A percentile compares a stretch with the other conserved stretches of the same genome.
phyloP scores from a whole-genome alignment of 192 early-diverging fungal species.

The Podila epigama region DNA sequence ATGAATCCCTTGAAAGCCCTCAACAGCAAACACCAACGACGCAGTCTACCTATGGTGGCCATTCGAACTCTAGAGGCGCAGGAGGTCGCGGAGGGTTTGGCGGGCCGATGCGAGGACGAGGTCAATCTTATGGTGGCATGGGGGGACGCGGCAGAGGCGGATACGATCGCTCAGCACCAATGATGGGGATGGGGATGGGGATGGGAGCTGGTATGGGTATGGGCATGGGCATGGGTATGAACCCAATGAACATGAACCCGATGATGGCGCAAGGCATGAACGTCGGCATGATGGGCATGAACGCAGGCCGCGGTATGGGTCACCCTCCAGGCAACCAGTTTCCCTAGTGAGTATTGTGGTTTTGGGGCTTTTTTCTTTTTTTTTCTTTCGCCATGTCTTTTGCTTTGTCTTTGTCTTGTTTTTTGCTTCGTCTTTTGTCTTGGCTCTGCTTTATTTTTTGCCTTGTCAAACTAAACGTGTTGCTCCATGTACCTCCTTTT shows the following conservation, averaged over 20 bases:
- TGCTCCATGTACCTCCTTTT: too few relatives aligned
- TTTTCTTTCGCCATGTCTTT: background rate
- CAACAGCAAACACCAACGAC: too few relatives aligned
- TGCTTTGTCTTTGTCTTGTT: background rate
- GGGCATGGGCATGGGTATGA: conserved; percentile 15
- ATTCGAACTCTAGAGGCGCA: background rate
- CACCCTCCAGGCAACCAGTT: background rate
- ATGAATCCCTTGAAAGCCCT: too few relatives aligned
- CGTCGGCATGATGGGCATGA: conserved; percentile 21
- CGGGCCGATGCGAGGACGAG: background rate
- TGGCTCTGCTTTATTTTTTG: background rate
- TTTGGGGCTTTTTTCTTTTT: background rate
- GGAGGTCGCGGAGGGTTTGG: conserved; percentile 11
- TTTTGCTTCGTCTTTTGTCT: background rate
- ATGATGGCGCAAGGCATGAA: background rate
- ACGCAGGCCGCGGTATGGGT: background rate
- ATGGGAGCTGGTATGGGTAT: conserved; percentile 12
- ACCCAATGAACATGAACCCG: conserved; percentile 2
- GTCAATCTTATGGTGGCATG: background rate
- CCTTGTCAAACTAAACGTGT: too few relatives aligned
- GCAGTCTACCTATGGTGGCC: background rate
- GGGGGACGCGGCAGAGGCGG: conserved; percentile 12
- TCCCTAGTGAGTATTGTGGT: conserved; percentile 2
- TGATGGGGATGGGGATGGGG: background rate
- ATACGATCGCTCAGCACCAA: background rate